A percentile compares a stretch with the other conserved stretches of the same genome.
Conservation (phyloP, 2,329 filamentous ascomycete species). For the Diatrype stigma region DNA sequence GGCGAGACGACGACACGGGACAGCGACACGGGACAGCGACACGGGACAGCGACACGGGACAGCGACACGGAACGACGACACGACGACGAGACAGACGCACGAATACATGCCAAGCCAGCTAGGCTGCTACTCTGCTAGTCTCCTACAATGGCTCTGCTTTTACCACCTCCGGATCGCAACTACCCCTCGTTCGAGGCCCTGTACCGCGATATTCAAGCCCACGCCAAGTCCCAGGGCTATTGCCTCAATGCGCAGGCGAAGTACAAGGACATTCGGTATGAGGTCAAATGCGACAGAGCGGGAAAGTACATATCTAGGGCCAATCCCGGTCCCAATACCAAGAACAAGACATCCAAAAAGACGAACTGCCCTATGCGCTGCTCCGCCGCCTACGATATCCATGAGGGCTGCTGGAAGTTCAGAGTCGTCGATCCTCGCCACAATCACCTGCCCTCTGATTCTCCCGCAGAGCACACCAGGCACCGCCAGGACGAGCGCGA, state of each 20-base stretch:
- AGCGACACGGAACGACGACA: no score
- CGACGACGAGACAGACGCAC: no score
- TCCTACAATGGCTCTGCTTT: background rate
- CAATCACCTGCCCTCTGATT: background rate
- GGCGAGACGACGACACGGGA: no score
- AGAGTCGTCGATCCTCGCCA: background rate
- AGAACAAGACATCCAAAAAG: background rate
- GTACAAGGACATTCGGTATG: background rate
- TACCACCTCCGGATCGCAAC: slow-evolving; percentile 1
- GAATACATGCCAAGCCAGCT: no score
- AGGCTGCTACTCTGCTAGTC: background rate
- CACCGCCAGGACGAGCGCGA: background rate
- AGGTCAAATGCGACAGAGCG: background rate
- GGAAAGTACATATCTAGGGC: background rate
- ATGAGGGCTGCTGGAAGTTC: background rate
- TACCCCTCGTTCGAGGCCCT: background rate
- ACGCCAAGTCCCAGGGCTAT: background rate
- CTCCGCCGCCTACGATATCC: background rate
- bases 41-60: no score
- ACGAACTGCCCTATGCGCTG: background rate
- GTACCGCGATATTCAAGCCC: background rate
- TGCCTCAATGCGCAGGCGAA: background rate
- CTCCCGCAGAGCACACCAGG: background rate
- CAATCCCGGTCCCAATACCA: background rate
- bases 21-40: no score